Base-by-base conservation (phyloP, 345 rosid genomes). In the Diplotaxis tenuifolia region DNA sequence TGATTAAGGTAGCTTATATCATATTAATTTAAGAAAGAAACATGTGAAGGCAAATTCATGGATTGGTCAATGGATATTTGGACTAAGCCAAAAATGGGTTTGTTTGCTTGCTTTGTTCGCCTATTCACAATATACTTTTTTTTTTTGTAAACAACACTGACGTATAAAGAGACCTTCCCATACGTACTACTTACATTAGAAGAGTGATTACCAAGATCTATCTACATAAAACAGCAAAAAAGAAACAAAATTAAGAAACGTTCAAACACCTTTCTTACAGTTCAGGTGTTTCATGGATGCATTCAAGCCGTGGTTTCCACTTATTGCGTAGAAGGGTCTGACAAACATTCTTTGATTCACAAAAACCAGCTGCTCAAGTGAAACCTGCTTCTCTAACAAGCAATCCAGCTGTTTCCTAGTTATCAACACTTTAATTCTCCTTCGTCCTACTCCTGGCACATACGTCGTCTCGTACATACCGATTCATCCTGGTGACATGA, bases 221-320 rank as follows among this genome's bases (percentile, higher is more conserved):
- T 36, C 9, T 29, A 29, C 2, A 42, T 28, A 70, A 21, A 20
- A 42, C 7, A 4, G 25, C 38, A 49, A 21, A 2, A 29, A 29
- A 29, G 6, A 29, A 29, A n/a, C n/a, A 29, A 29, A 29, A 29
- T 22, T 1, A 49, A 58, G 20, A 66, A 52, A 34, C 36, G 65
- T 31, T 15, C 32, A 27, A 61, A 67, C 19, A 6, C 9, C 5
- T 16, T 19, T 14, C 59, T 71, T 47, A 20, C 67, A 58, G 65
- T 59, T 83, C 80, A 31, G 61, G 74, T 29, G 82, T 81, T 80
- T 87, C 89, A 15, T 77, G 71, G 25, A 85, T 83, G 4, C 83
- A 75, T 57, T 85, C 82, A 14, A 87, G 89, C 53, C 40, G 32
- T 40, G 89, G 84, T 64, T 73, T 82, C 89, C 89, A 82, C 34